Conservation (phyloP, 352 stramenopile genomes). For the Phytophthora constricta region DNA sequence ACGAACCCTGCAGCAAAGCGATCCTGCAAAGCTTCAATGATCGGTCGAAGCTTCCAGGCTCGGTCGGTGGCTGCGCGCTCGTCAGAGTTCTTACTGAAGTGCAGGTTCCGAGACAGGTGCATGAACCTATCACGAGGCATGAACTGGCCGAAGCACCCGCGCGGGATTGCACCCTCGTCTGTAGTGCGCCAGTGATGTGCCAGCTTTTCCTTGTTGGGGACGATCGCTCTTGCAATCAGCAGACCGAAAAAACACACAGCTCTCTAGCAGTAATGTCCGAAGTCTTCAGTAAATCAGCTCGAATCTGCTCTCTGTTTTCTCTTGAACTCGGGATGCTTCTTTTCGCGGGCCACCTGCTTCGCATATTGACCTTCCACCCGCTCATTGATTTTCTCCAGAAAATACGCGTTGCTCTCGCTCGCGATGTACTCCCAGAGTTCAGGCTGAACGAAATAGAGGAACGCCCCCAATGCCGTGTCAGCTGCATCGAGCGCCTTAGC, state of each 20-base stretch:
- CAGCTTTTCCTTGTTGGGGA: not conserved
- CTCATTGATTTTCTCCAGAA: not conserved
- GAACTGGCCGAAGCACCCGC: not conserved
- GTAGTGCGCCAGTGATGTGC: not conserved
- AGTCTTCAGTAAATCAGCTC: not conserved
- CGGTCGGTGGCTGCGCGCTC: not conserved
- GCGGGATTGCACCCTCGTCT: not conserved
- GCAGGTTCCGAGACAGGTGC: not conserved
- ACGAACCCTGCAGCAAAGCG: not conserved
- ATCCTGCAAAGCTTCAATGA: not conserved
- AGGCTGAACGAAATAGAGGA: too few relatives aligned
- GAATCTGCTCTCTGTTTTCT: not conserved
- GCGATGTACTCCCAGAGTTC: not conserved
- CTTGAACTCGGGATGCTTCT: not conserved
- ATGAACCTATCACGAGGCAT: not conserved
- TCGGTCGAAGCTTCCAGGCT: not conserved
- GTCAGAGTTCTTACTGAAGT: not conserved
- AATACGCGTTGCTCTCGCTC: not conserved
- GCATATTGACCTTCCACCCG: not conserved
- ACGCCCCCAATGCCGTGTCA: too few relatives aligned
- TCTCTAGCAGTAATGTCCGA: not conserved
- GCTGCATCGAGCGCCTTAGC: too few relatives aligned
- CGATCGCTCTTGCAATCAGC: not conserved
- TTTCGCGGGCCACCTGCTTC: not conserved
- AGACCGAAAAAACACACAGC: not conserved